Percentiles rank a stretch among this genome's conserved stretches.
These are phyloP conservation scores for Colletotrichum shisoi DNA, from an alignment of 2,329 filamentous ascomycete species.

Conservation along the genomic window DNA sequence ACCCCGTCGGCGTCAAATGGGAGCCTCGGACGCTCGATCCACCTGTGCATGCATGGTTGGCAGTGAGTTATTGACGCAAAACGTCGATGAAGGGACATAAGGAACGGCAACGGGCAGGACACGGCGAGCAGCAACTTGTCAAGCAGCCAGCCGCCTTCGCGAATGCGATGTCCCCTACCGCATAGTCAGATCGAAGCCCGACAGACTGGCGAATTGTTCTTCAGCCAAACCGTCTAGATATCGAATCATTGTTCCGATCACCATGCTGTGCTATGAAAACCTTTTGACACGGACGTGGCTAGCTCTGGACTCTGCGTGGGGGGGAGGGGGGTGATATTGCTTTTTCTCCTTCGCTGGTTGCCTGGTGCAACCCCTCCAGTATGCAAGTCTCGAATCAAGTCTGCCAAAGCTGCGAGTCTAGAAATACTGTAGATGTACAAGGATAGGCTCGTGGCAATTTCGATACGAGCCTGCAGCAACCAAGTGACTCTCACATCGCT, in stretches of 20 bases:
- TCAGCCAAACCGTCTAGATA: not conserved
- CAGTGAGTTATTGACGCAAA: not conserved
- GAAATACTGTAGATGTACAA: not conserved
- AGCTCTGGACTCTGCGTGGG: not conserved
- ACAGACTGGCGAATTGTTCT: no score
- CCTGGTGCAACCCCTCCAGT: constrained; percentile 1
- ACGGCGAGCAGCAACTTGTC: not conserved
- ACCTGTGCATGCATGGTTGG: not conserved
- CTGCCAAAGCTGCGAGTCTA: not conserved
- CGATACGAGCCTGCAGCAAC: not conserved
- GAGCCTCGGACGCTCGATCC: no score
- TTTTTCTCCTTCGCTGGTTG: constrained; percentile 1
- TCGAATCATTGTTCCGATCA: not conserved
- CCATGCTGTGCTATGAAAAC: no score
- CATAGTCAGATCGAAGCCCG: not conserved
- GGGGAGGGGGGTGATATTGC: not conserved
- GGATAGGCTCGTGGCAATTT: not conserved
- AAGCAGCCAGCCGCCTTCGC: not conserved
- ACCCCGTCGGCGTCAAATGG: not conserved
- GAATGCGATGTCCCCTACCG: not conserved
- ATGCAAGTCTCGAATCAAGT: constrained; percentile 3
- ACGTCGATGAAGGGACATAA: not conserved
- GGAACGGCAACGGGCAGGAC: not conserved
- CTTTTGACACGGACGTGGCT: not conserved
- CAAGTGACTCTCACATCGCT: not conserved